Evolutionary conservation across 2,329 filamentous ascomycete species (phyloP).

Genomic region (Pyricularia grisea): DNA sequence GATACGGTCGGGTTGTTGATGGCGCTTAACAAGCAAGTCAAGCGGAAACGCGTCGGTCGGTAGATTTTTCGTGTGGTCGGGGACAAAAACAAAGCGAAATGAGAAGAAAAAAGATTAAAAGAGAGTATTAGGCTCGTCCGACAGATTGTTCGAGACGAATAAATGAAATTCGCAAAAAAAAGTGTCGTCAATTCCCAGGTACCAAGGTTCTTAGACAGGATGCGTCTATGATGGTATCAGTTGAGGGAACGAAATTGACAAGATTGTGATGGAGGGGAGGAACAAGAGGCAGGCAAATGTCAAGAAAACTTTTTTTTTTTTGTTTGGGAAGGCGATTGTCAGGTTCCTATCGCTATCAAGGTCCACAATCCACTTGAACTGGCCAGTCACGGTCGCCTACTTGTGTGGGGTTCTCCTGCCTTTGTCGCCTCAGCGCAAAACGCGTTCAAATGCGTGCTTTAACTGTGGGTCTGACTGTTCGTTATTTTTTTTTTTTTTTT

Average conservation of each 20-base stretch:
- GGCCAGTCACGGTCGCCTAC: background rate
- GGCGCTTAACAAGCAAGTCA: background rate
- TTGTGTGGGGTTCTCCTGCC: background rate
- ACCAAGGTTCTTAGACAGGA: background rate
- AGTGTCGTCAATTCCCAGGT: background rate
- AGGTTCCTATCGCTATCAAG: background rate
- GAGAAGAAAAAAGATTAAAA: background rate
- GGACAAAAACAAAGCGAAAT: background rate
- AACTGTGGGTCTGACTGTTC: background rate
- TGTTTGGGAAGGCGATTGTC: background rate
- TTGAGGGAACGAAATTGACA: background rate
- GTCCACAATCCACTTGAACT: background rate
- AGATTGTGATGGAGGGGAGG: background rate
- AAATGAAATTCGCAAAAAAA: background rate
- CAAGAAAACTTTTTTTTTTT: slow-evolving; percentile 10
- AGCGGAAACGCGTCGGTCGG: background rate
- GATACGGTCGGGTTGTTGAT: background rate
- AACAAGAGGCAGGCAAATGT: slow-evolving; percentile 4
- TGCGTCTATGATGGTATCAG: background rate
- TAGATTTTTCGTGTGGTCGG: background rate
- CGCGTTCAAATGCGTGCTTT: background rate
- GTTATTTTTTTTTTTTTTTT: background rate
- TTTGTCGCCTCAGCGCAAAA: background rate
- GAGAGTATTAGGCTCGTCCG: background rate
- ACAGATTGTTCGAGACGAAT: background rate